Evolutionary conservation across 1,284 basidiomycete species (phyloP).

Genomic region (Fomitiporia mediterranea): DNA sequence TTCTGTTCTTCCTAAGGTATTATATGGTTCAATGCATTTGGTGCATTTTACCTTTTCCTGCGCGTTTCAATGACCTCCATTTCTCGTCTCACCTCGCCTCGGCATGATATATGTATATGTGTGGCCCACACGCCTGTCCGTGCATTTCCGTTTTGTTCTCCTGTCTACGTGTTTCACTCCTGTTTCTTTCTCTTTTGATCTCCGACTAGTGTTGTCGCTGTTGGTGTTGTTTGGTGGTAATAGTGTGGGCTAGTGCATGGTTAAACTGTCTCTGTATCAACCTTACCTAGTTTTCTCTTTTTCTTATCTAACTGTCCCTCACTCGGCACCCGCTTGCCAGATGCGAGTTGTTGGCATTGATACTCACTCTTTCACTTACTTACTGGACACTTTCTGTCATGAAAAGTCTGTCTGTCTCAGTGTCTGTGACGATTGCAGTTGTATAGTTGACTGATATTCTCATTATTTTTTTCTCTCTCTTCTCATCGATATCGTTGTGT

Average conservation of each 20-base stretch:
- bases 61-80: background rate
- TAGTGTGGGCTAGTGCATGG: background rate
- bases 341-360: background rate
- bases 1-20: background rate
- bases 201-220: background rate
- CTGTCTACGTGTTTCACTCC: background rate
- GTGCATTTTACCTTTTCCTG: background rate
- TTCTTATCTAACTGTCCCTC: background rate
- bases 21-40: background rate
- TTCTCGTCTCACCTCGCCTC: background rate
- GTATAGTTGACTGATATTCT: conserved; percentile 2
- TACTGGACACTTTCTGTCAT: background rate
- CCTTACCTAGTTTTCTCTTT: background rate
- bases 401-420: background rate
- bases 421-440: background rate
- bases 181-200: background rate
- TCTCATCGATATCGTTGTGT: too few species aligned
- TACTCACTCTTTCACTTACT: background rate
- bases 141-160: background rate
- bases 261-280: conserved; percentile 11
- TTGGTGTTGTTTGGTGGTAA: background rate
- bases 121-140: background rate
- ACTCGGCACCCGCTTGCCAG: background rate
- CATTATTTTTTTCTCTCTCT: background rate
- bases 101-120: conserved; percentile 6